Conservation (phyloP, 352 stramenopile species). For the Globisporangium abappressorium region DNA sequence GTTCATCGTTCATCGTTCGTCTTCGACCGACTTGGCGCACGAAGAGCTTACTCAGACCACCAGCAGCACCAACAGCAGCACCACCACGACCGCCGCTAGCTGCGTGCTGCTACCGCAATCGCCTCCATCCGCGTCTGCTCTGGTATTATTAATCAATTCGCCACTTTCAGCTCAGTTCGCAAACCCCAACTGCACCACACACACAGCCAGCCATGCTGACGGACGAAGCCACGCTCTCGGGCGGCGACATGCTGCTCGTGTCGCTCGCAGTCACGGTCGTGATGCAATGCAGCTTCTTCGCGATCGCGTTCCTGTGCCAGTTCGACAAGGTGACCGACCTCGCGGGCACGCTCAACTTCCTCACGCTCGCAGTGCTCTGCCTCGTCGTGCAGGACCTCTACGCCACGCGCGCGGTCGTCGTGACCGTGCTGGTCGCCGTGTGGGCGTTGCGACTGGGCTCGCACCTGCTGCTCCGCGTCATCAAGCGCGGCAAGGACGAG, state of each 20-base stretch:
- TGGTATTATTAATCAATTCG: conserved; percentile 3
- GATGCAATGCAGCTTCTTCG: conserved; percentile 66
- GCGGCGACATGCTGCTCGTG: conserved; percentile 41
- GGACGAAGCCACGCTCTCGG: conserved; percentile 11
- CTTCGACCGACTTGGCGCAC: not conserved
- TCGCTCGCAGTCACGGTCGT: conserved; percentile 42
- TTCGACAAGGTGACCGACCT: conserved; percentile 72
- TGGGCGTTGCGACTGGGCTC: conserved; percentile 68
- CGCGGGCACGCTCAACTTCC: conserved; percentile 59
- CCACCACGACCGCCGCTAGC: not conserved
- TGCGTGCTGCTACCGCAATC: not conserved
- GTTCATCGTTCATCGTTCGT: not conserved
- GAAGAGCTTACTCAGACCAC: not conserved
- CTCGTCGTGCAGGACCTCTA: conserved; percentile 44
- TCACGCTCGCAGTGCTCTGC: conserved; percentile 45
- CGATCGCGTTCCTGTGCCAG: conserved; percentile 50
- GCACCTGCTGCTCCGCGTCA: conserved; percentile 64
- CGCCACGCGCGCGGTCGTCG: conserved; percentile 44
- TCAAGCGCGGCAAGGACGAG: conserved; percentile 65
- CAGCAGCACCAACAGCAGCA: not conserved
- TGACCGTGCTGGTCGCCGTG: conserved; percentile 37
- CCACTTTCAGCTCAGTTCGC: not conserved
- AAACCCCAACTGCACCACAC: not conserved
- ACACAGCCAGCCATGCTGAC: not conserved
- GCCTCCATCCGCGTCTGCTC: not conserved